These are phyloP conservation scores for Epichloe festucae DNA, from an alignment of 2,329 filamentous ascomycete genomes.

Conservation along the genomic window DNA sequence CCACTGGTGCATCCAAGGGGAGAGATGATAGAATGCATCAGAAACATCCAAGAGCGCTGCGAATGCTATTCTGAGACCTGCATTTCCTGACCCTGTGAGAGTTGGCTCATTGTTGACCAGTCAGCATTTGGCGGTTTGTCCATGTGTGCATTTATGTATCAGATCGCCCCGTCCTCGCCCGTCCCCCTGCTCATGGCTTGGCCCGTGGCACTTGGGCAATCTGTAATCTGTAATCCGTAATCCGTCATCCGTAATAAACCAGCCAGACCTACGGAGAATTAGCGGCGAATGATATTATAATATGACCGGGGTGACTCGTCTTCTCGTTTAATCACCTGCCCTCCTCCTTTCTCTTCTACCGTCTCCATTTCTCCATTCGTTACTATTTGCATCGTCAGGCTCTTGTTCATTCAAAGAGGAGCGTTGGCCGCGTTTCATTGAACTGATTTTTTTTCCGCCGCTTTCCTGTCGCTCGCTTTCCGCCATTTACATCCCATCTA, in stretches of 20 bases:
- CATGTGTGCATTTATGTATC: not conserved
- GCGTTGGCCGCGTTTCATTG: not conserved
- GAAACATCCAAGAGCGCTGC: too few species aligned
- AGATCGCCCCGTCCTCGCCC: not conserved
- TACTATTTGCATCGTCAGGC: not conserved
- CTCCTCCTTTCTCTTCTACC: not conserved
- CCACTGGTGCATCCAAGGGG: too few species aligned
- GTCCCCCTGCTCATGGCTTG: conserved; percentile 1
- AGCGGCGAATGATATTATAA: too few species aligned
- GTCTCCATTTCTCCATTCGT: not conserved
- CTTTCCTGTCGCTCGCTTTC: not conserved
- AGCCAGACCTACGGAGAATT: not conserved
- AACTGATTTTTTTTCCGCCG: not conserved
- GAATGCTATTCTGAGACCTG: not conserved
- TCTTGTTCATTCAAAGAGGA: not conserved
- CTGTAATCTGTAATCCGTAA: too few species aligned
- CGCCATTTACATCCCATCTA: not conserved
- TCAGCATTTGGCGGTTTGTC: not conserved
- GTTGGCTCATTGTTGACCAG: too few species aligned
- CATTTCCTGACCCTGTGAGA: not conserved
- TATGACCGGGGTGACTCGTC: too few species aligned
- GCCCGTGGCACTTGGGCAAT: not conserved
- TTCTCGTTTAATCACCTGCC: not conserved
- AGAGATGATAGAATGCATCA: too few species aligned
- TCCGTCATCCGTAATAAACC: too few species aligned